Conservation (phyloP, 345 rosid genomes). For the Rhodomyrtus tomentosa region DNA sequence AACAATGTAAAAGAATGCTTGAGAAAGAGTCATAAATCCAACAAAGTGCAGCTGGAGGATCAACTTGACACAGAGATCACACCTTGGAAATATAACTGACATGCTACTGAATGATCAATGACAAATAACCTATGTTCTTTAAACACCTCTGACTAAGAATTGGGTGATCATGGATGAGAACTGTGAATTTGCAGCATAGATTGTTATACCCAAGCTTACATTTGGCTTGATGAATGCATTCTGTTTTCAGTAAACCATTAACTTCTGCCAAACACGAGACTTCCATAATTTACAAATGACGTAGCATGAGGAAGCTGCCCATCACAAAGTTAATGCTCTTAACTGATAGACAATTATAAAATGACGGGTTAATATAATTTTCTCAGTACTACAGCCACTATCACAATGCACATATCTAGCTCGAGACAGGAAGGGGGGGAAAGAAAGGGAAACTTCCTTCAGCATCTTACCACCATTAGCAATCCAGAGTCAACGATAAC, state of each 20-base stretch:
- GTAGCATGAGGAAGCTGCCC: neutral
- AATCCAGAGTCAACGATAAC: neutral
- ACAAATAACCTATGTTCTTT: neutral
- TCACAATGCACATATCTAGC: neutral
- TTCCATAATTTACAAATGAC: neutral
- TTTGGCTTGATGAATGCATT: neutral
- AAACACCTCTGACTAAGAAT: neutral
- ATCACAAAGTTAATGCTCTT: neutral
- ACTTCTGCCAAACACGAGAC: neutral
- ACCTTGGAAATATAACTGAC: neutral
- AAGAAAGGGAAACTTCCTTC: neutral
- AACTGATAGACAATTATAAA: neutral
- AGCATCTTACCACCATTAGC: neutral
- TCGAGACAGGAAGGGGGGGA: neutral
- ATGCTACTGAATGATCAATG: neutral
- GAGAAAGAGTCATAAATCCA: neutral
- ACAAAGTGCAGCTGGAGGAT: neutral
- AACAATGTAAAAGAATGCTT: conserved; percentile 2
- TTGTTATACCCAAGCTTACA: neutral
- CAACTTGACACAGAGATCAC: neutral
- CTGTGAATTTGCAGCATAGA: neutral
- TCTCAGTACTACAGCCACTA: neutral
- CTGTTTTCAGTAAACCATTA: neutral
- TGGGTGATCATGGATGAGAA: neutral
- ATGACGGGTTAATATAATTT: neutral